phyloP scores from a whole-genome alignment of 2,329 filamentous ascomycete genomes.

The Alternaria sp. region DNA sequence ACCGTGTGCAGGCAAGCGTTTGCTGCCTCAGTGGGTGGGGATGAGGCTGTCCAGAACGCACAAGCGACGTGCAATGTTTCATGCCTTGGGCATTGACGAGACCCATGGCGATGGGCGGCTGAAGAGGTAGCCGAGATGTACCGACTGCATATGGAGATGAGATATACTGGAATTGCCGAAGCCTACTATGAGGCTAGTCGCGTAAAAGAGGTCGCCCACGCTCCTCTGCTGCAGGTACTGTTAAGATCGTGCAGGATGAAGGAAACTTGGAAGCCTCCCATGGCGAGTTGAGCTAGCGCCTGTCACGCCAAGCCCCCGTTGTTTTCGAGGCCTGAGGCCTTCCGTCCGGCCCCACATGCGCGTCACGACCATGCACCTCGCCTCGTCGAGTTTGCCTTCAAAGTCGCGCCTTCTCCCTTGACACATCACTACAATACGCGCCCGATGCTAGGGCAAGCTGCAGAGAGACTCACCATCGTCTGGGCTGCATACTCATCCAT shows the following conservation, averaged over 20 bases:
- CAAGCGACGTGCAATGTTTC: slow-evolving; percentile 12
- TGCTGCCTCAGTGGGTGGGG: not conserved
- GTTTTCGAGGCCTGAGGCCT: not conserved
- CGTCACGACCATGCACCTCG: not conserved
- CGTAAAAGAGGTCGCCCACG: not conserved
- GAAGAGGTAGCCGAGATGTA: slow-evolving; percentile 1
- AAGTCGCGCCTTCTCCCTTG: not conserved
- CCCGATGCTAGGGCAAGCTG: not conserved
- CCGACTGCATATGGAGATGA: not conserved
- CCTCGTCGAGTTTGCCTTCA: not conserved
- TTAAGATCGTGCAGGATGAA: not conserved
- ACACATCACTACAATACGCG: too few relatives aligned
- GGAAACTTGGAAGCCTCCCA: not conserved
- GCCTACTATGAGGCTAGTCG: not conserved
- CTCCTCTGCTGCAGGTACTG: not conserved
- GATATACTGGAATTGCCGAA: not conserved
- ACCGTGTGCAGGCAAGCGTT: slow-evolving; percentile 2
- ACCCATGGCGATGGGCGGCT: not conserved
- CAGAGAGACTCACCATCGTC: not conserved
- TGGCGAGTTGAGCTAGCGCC: not conserved
- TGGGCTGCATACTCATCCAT: too few relatives aligned
- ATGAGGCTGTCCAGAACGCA: slow-evolving; percentile 3
- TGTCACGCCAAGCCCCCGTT: not conserved
- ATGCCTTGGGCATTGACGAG: not conserved
- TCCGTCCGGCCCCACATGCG: not conserved